Evolutionary conservation across 75 land plant genomes (phyloP).

Genomic region (Cryptomeria japonica): DNA sequence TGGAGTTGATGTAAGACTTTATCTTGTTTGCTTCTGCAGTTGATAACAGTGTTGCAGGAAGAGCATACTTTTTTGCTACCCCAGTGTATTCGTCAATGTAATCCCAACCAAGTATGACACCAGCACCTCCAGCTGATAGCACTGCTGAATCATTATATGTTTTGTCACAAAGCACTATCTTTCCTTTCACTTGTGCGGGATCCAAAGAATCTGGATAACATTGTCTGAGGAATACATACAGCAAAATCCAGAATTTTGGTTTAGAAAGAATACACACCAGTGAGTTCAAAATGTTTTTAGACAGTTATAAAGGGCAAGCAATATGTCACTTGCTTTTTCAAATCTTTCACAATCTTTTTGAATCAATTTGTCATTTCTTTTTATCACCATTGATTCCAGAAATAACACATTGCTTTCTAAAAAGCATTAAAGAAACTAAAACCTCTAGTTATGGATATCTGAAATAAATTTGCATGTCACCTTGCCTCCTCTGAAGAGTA

Average conservation of each 20-base stretch:
- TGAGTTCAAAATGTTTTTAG: background rate
- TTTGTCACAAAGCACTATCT: slow-evolving; percentile 28
- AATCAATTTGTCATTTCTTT: background rate
- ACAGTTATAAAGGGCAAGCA: background rate
- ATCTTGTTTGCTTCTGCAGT: slow-evolving; percentile 6
- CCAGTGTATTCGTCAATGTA: background rate
- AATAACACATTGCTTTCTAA: background rate
- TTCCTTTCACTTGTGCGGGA: slow-evolving; percentile 23
- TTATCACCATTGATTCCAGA: background rate
- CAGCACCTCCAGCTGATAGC: slow-evolving; percentile 33
- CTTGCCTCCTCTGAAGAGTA: slow-evolving; percentile 7
- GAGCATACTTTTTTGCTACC: background rate
- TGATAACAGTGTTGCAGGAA: background rate
- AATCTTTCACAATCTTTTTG: too few relatives aligned
- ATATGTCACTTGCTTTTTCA: background rate
- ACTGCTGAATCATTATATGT: slow-evolving; percentile 3
- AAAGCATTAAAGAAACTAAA: background rate
- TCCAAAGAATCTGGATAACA: slow-evolving; percentile 11
- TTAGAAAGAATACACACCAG: background rate
- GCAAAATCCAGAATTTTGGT: background rate
- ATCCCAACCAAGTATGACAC: slow-evolving; percentile 6
- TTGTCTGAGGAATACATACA: slow-evolving; percentile 15
- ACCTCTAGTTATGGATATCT: background rate
- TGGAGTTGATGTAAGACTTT: slow-evolving; percentile 30
- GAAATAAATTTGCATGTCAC: background rate